Evolutionary conservation across 2,329 filamentous ascomycete species (phyloP).

Genomic region (Talaromyces sp.): DNA sequence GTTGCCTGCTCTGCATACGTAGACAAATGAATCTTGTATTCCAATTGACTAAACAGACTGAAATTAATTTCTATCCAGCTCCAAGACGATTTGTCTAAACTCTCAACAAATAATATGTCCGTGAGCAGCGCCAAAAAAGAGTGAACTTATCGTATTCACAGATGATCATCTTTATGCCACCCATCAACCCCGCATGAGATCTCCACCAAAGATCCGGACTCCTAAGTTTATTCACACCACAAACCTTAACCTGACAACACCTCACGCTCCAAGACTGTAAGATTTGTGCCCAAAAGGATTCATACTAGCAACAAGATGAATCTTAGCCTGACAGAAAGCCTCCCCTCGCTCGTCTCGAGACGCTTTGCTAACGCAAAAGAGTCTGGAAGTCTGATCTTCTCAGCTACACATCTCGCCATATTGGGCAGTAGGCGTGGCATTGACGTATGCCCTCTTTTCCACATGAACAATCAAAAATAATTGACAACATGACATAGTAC

Average conservation of each 20-base stretch:
- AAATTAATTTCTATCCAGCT: no score
- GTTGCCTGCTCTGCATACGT: background rate
- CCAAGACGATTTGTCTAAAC: background rate
- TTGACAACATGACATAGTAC: slow-evolving; percentile 31
- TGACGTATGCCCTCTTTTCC: background rate
- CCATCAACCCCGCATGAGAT: background rate
- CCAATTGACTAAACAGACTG: background rate
- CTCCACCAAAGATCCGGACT: slow-evolving; percentile 4
- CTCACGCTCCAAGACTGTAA: background rate
- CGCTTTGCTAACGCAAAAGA: slow-evolving; percentile 38
- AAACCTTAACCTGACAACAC: background rate
- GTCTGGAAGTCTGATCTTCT: slow-evolving; percentile 37
- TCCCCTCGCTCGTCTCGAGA: slow-evolving; percentile 35
- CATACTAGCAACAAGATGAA: slow-evolving; percentile 28
- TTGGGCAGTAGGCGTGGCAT: slow-evolving; percentile 19
- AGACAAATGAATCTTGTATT: no score
- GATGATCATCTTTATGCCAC: background rate
- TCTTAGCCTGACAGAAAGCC: slow-evolving; percentile 34
- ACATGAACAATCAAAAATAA: slow-evolving; percentile 1
- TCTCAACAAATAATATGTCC: background rate
- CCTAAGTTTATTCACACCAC: slow-evolving; percentile 4
- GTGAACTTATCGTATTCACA: no score
- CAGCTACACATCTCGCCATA: slow-evolving; percentile 38
- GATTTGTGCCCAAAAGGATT: background rate
- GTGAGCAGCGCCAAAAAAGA: background rate